phyloP scores from a whole-genome alignment of 2,329 filamentous ascomycete species.

The Xylaria sp. region DNA sequence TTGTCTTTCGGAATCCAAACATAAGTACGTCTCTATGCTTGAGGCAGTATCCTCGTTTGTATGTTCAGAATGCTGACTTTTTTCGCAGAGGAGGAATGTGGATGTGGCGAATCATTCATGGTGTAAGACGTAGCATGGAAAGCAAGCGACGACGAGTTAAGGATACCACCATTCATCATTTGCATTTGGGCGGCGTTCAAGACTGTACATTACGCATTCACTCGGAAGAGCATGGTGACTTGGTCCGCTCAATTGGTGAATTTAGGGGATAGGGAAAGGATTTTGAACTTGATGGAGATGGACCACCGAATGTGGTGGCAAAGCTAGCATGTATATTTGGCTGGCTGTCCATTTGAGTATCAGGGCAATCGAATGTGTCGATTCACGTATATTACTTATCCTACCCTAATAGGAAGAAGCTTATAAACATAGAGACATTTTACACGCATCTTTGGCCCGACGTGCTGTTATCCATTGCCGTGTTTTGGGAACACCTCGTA shows the following conservation, averaged over 20 bases:
- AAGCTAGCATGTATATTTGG: too few species aligned
- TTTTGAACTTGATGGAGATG: too few species aligned
- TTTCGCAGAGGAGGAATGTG: conserved; percentile 85
- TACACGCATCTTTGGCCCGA: too few species aligned
- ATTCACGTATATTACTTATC: too few species aligned
- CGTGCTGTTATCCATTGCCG: too few species aligned
- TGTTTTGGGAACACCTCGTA: too few species aligned
- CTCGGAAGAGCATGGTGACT: not conserved
- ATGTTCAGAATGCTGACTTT: conserved; percentile 35
- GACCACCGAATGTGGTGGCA: too few species aligned
- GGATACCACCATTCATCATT: conserved; percentile 26
- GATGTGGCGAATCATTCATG: conserved; percentile 96
- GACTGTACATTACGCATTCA: conserved; percentile 7
- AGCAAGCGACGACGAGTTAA: conserved; percentile 11
- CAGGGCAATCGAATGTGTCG: too few species aligned
- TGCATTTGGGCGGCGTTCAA: conserved; percentile 35
- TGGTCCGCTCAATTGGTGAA: not conserved
- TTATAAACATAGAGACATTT: too few species aligned
- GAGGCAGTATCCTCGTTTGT: not conserved
- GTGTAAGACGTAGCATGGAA: conserved; percentile 48
- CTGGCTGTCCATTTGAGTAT: too few species aligned
- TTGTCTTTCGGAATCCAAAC: conserved; percentile 96
- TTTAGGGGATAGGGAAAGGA: not conserved
- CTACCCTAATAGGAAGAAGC: too few species aligned
- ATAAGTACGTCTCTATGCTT: conserved; percentile 74